Evolutionary conservation across 371 early-diverging fungal species (phyloP).

Genomic region (Mucor piriformis): DNA sequence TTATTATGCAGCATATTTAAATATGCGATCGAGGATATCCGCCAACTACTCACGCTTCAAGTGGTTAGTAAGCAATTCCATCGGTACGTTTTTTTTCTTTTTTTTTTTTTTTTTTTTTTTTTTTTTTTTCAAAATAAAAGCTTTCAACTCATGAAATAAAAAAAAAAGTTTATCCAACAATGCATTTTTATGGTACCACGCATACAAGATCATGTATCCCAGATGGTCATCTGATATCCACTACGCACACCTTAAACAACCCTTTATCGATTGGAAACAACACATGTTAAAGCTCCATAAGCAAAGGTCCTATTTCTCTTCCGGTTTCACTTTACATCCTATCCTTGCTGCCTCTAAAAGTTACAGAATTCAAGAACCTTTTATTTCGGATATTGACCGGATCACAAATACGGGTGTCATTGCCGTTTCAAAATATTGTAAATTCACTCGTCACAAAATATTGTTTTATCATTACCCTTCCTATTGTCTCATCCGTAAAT

Average conservation of each 20-base stretch:
- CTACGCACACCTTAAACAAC: slow-evolving; percentile 20
- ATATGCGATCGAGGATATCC: slow-evolving; percentile 23
- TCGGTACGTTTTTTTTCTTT: too few species aligned
- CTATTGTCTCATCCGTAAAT: slow-evolving; percentile 35
- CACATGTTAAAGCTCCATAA: slow-evolving; percentile 30
- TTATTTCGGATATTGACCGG: slow-evolving; percentile 43
- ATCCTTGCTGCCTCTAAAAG: background rate
- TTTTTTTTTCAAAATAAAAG: too few species aligned
- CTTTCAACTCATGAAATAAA: too few species aligned
- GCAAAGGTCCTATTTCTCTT: background rate
- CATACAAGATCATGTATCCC: slow-evolving; percentile 34
- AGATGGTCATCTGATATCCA: slow-evolving; percentile 31
- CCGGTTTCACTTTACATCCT: background rate
- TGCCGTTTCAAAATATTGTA: slow-evolving; percentile 35
- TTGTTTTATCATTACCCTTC: slow-evolving; percentile 44
- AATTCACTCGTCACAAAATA: slow-evolving; percentile 29
- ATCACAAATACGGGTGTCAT: slow-evolving; percentile 32
- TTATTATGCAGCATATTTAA: slow-evolving; percentile 33
- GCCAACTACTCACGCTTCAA: slow-evolving; percentile 26
- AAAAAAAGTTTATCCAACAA: slow-evolving; percentile 27
- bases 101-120: too few species aligned
- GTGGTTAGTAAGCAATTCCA: slow-evolving; percentile 31
- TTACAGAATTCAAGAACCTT: slow-evolving; percentile 36
- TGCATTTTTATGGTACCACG: slow-evolving; percentile 33
- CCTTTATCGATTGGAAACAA: slow-evolving; percentile 40